Base-by-base conservation (phyloP, 345 rosid species). In the Gynandropsis gynandra region DNA sequence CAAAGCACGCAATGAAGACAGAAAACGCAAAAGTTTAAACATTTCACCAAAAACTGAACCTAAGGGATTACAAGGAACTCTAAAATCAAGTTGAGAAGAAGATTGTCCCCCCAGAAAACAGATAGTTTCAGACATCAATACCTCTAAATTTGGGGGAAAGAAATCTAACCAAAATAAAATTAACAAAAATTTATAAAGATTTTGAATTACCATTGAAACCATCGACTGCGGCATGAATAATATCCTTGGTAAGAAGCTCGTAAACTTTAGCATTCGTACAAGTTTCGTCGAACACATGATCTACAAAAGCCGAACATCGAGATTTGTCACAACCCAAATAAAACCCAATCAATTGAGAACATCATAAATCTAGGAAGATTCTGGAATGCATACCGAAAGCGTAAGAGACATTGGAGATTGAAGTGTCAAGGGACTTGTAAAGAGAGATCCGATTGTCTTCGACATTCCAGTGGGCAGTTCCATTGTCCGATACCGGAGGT, bases 381-480 rank as follows among this genome's bases (percentile, higher is more conserved):
- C 1, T 11, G 38, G 43, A 33, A 10, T 10, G 10, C 15, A 17
- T 72, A 87, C 98, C 98, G 53, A 87, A 82, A 63, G 93, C 74
- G 62, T 72, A 78, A 35, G 96, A 82, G 50, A 69, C 75, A 13
- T 81, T 77, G 14, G 87, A 64, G 68, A 82, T 68, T 14, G 93
- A 87, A 10, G 93, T 76, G 31, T 81, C 95, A 27, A 75, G 78
- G 21, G 72, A 65, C 54, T 74, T 76, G 71, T 75, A 75, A 65
- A 90, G 90, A 66, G 95, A 80, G 75, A 92, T 71, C 11, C 81
- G 86, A 48, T 80, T 80, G 38, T 92, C 93, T 57, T 78, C 83
- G 13, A 63, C 52, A 52, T 58, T 68, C 73, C 73, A 68, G 3
- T 62, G 59, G 4, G 71, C 43, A 54, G 53, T 42, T 55, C 42